Conservation (phyloP, 164 flowering plant genomes). For the Buxus sempervirens region DNA sequence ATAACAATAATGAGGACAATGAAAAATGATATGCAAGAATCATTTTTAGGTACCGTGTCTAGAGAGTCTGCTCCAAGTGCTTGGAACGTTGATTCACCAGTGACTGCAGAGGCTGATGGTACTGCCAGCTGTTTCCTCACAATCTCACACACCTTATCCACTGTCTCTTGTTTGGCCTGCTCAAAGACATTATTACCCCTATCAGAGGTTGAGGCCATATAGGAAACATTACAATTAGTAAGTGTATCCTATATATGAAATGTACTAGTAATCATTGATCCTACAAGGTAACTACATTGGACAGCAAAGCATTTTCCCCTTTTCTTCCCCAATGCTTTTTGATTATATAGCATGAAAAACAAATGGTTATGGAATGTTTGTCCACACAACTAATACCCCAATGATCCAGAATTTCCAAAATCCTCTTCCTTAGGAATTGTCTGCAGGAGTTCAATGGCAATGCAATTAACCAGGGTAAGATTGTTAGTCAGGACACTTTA, state of each 20-base stretch:
- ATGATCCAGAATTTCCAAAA: no score
- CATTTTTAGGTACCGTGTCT: constrained; percentile 36
- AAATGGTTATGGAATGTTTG: neutral
- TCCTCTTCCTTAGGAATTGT: no score
- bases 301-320: neutral
- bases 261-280: neutral
- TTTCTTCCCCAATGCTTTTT: neutral
- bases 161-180: constrained; percentile 51
- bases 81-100: constrained; percentile 36
- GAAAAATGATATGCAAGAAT: neutral
- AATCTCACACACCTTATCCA: constrained; percentile 41
- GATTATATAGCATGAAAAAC: neutral
- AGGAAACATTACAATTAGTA: neutral
- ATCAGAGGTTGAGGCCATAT: neutral
- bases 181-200: neutral
- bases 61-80: constrained; percentile 59
- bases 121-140: constrained; percentile 47
- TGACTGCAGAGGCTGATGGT: constrained; percentile 27
- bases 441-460: no score
- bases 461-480: no score
- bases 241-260: neutral
- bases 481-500: no score
- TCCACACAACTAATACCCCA: neutral
- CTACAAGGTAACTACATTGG: neutral
- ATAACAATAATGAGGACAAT: neutral